Evolutionary conservation across 805 yeast genomes (phyloP).

Genomic region (Teunomyces tritomae): DNA sequence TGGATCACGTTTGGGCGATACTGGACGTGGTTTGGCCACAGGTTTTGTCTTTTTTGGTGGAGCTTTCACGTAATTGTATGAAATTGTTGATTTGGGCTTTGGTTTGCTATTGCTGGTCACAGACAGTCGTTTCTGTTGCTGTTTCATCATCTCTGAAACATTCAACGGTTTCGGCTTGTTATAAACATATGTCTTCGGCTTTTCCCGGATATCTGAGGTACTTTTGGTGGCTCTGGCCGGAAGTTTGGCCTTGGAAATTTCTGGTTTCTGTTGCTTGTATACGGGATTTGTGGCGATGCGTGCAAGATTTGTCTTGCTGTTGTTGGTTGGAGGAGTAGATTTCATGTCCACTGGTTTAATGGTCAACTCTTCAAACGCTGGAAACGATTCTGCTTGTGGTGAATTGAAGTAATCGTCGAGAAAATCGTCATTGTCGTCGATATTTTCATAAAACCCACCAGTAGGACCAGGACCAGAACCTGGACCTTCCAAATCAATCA

Average conservation of each 20-base stretch:
- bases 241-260: not conserved
- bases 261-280: not conserved
- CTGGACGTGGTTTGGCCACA: not conserved
- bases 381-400: conserved; percentile 5
- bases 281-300: conserved; percentile 7
- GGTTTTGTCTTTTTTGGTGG: conserved; percentile 5
- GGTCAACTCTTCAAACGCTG: conserved; percentile 22
- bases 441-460: not conserved
- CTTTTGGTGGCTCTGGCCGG: conserved; percentile 11
- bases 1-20: not conserved
- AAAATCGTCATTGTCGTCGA: conserved; percentile 4
- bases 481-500: conserved; percentile 68
- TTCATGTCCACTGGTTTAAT: conserved; percentile 12
- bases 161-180: conserved; percentile 40
- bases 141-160: conserved; percentile 31
- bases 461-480: not conserved
- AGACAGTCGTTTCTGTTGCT: not conserved
- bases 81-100: conserved; percentile 11
- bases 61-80: conserved; percentile 13
- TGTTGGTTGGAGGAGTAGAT: not conserved
- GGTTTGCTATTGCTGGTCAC: conserved; percentile 6
- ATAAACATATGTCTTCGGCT: conserved; percentile 25
- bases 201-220: conserved; percentile 21
- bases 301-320: not conserved
- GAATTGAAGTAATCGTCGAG: conserved; percentile 6